Conservation (phyloP, 2,329 filamentous ascomycete species). For the Celoporthe dispersa region DNA sequence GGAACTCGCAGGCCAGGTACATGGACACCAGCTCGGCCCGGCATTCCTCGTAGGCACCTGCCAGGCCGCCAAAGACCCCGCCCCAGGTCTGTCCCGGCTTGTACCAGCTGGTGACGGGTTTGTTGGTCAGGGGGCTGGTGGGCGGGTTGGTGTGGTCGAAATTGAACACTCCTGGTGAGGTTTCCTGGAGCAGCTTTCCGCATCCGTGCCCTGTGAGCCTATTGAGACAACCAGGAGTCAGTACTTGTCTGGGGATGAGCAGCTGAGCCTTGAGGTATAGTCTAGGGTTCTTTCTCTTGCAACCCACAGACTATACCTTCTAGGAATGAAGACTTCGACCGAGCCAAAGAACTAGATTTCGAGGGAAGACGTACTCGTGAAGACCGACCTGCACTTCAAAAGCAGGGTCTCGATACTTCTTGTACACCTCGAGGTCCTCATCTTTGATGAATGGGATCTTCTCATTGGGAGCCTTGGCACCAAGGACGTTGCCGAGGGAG, state of each 20-base stretch:
- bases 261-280: background rate
- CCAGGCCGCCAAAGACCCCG: conserved; percentile 85
- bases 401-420: conserved; percentile 80
- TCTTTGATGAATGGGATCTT: conserved; percentile 87
- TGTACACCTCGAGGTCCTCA: conserved; percentile 76
- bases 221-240: background rate
- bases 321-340: background rate
- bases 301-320: background rate
- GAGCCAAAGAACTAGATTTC: no score
- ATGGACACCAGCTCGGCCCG: conserved; percentile 93
- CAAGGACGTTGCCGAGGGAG: conserved; percentile 89
- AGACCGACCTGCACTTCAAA: conserved; percentile 97
- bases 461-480: conserved; percentile 89
- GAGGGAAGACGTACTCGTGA: conserved; percentile 61
- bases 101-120: conserved; percentile 85
- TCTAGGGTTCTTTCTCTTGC: background rate
- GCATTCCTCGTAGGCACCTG: conserved; percentile 92
- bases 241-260: background rate
- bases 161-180: conserved; percentile 79
- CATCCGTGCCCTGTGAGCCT: conserved; percentile 79
- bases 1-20: conserved; percentile 85
- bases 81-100: conserved; percentile 96
- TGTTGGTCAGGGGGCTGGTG: conserved; percentile 75
- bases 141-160: conserved; percentile 85
- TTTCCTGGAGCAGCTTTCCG: conserved; percentile 92